These are phyloP conservation scores for Gnomoniopsis sp. DNA, from an alignment of 2,329 filamentous ascomycete species.

Conservation along the genomic window DNA sequence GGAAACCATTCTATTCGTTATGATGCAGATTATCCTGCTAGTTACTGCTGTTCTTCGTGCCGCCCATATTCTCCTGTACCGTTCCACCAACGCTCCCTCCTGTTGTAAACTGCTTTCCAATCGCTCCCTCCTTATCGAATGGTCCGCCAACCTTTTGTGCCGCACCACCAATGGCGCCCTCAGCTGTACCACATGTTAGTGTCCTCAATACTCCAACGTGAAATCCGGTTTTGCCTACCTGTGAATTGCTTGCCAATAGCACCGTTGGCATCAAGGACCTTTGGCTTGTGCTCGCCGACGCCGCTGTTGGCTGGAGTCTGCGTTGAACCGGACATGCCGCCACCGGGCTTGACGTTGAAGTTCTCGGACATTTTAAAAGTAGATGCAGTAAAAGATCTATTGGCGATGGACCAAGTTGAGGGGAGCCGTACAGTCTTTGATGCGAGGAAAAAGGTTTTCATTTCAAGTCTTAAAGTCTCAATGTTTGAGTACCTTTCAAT, in stretches of 20 bases:
- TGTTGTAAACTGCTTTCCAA: conserved; percentile 54
- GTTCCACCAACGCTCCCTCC: conserved; percentile 51
- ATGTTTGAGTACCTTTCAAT: no score
- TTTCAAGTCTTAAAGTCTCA: neutral
- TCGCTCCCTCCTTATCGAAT: conserved; percentile 45
- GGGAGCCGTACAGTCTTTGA: neutral
- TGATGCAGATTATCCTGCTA: no score
- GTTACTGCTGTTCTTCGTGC: conserved; percentile 26
- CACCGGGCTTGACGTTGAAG: conserved; percentile 11
- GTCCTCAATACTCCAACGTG: neutral
- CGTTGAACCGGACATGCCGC: conserved; percentile 13
- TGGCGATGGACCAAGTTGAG: no score
- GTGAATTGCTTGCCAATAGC: conserved; percentile 55
- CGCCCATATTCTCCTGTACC: conserved; percentile 44
- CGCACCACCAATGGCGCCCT: conserved; percentile 47
- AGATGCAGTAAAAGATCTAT: neutral
- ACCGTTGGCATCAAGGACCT: conserved; percentile 45
- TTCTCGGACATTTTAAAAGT: conserved; percentile 16
- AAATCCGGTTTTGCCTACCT: conserved; percentile 26
- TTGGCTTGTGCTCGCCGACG: conserved; percentile 30
- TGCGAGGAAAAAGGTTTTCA: neutral
- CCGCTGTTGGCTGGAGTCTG: conserved; percentile 24
- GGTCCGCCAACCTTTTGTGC: conserved; percentile 49
- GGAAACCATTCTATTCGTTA: no score
- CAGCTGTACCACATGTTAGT: conserved; percentile 25